These are phyloP conservation scores for Fusarium sp. DNA, from an alignment of 2,329 filamentous ascomycete genomes.

Conservation along the genomic window DNA sequence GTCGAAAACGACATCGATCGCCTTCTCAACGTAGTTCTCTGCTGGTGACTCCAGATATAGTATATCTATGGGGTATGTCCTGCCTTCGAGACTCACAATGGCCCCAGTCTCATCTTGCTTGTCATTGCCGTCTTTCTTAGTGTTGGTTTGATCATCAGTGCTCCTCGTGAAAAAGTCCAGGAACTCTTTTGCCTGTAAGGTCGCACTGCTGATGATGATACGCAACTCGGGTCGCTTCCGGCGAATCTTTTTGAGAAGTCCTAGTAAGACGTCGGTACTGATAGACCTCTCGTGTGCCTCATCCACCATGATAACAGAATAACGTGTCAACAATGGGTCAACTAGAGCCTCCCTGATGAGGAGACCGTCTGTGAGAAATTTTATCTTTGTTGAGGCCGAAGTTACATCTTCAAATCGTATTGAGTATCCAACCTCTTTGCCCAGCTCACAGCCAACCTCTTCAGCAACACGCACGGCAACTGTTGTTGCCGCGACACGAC, in stretches of 20 bases:
- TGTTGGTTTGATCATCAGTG: conserved; percentile 51
- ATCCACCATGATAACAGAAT: conserved; percentile 97
- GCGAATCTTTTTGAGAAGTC: conserved; percentile 89
- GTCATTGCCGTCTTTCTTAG: conserved; percentile 45
- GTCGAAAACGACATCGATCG: conserved; percentile 84
- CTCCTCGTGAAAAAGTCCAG: conserved; percentile 75
- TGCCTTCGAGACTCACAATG: conserved; percentile 88
- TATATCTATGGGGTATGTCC: conserved; percentile 88
- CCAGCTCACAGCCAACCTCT: conserved; percentile 86
- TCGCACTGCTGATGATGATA: conserved; percentile 93
- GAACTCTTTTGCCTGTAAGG: conserved; percentile 89
- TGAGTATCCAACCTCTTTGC: conserved; percentile 92
- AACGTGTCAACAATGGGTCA: conserved; percentile 88
- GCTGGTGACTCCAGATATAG: conserved; percentile 82
- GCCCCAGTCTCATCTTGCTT: conserved; percentile 48
- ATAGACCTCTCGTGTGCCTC: conserved; percentile 95
- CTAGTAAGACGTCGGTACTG: conserved; percentile 90
- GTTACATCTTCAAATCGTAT: conserved; percentile 94
- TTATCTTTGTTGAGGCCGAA: conserved; percentile 85
- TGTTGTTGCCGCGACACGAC: conserved; percentile 89
- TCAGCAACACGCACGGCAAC: conserved; percentile 90
- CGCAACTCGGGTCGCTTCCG: conserved; percentile 83
- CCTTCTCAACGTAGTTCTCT: conserved; percentile 87
- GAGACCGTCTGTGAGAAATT: conserved; percentile 94
- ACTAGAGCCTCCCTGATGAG: conserved; percentile 92